phyloP scores from a whole-genome alignment of 1,284 basidiomycete species.

The Erythrobasidium hasegawianum region DNA sequence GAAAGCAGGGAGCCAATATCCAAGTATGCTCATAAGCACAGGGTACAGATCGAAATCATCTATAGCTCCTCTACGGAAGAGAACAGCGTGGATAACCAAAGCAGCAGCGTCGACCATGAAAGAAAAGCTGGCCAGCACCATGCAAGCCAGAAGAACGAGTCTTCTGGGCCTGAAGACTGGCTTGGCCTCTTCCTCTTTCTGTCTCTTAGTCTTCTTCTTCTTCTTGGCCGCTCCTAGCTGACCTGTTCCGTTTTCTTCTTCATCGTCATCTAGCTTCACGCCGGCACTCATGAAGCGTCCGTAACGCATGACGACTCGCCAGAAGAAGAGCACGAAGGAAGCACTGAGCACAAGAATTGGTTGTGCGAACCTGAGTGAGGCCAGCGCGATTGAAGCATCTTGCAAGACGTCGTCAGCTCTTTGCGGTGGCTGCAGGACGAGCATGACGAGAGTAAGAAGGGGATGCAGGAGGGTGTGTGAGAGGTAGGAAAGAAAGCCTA shows the following conservation, averaged over 20 bases:
- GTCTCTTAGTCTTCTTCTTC: conserved; percentile 2
- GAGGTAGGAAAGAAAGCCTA: no score
- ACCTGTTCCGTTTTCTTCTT: not conserved
- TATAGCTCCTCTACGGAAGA: not conserved
- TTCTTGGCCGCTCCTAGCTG: not conserved
- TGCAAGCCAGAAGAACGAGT: not conserved
- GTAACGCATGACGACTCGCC: not conserved
- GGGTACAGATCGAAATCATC: not conserved
- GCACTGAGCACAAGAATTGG: not conserved
- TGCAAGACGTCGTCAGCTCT: no score
- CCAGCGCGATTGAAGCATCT: not conserved
- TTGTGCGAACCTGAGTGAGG: not conserved
- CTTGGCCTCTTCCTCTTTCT: not conserved
- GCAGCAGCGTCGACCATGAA: not conserved
- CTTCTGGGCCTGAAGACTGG: not conserved
- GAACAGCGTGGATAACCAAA: not conserved
- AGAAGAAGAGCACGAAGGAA: not conserved
- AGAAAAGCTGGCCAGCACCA: not conserved
- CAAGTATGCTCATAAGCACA: not conserved
- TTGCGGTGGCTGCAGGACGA: no score
- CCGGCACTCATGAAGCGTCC: not conserved
- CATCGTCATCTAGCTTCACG: not conserved
- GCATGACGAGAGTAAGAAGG: no score
- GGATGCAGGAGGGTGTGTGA: no score
- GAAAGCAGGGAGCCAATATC: not conserved